These are phyloP conservation scores for Suhomyces bolitotheri DNA, from an alignment of 1,139 yeast genomes.

Conservation along the genomic window DNA sequence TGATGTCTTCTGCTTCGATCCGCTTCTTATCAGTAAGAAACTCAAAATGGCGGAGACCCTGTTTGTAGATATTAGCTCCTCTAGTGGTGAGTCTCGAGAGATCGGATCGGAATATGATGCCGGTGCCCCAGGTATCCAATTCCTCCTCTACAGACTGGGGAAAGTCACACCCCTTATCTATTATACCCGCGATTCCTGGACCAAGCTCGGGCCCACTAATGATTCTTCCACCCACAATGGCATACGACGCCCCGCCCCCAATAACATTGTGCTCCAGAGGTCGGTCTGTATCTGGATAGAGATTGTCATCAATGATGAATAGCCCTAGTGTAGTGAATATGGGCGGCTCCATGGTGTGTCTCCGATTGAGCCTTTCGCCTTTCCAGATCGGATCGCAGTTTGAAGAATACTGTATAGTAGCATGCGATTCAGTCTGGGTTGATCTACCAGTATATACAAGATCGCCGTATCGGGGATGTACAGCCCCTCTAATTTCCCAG, in stretches of 20 bases:
- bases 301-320: slow-evolving; percentile 90
- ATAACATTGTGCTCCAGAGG: slow-evolving; percentile 54
- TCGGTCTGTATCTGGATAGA: slow-evolving; percentile 46
- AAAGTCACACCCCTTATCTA: slow-evolving; percentile 80
- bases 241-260: slow-evolving; percentile 92
- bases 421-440: too few species aligned
- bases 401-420: too few species aligned
- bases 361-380: too few species aligned
- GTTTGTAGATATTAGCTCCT: slow-evolving; percentile 73
- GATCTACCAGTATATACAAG: too few species aligned
- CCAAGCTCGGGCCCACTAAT: slow-evolving; percentile 41
- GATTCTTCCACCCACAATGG: slow-evolving; percentile 73
- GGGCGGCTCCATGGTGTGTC: slow-evolving; percentile 13
- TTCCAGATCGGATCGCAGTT: too few species aligned
- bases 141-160: slow-evolving; percentile 50
- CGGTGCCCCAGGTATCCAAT: slow-evolving; percentile 62
- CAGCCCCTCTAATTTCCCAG: too few species aligned
- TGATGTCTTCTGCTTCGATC: slow-evolving; percentile 61
- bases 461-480: too few species aligned
- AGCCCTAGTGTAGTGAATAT: slow-evolving; percentile 72
- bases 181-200: slow-evolving; percentile 57
- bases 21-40: slow-evolving; percentile 61
- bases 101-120: slow-evolving; percentile 55
- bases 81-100: slow-evolving; percentile 64
- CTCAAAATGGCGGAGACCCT: slow-evolving; percentile 54